These are phyloP conservation scores for Fusarium liriodendri DNA, from an alignment of 2,329 filamentous ascomycete species.

Conservation along the genomic window DNA sequence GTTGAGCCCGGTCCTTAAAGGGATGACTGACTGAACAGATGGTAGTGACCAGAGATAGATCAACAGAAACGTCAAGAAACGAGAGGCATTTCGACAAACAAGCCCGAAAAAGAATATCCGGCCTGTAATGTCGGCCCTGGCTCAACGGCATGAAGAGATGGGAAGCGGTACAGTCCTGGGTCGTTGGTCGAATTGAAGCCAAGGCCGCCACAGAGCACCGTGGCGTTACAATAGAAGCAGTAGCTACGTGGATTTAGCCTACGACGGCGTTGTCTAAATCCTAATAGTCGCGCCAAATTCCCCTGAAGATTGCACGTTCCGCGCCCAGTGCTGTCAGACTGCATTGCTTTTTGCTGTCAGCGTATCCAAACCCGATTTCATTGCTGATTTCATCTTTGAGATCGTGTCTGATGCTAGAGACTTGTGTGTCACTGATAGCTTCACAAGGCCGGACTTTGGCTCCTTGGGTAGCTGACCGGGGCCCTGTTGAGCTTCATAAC, in stretches of 20 bases:
- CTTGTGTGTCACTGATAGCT: neutral
- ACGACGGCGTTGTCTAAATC: neutral
- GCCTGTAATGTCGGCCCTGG: neutral
- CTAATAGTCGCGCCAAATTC: neutral
- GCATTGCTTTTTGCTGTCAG: neutral
- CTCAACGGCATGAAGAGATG: neutral
- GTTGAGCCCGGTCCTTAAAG: neutral
- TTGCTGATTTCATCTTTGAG: neutral
- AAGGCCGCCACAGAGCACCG: neutral
- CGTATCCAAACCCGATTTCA: neutral
- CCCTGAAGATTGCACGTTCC: neutral
- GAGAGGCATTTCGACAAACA: neutral
- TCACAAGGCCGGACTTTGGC: neutral
- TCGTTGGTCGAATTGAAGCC: neutral
- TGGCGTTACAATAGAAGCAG: neutral
- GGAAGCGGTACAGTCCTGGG: neutral
- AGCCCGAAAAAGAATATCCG: neutral
- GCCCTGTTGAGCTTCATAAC: neutral
- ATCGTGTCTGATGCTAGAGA: neutral
- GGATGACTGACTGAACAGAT: neutral
- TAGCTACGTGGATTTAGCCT: neutral
- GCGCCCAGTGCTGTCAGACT: neutral
- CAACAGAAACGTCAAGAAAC: neutral
- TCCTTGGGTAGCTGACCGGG: neutral
- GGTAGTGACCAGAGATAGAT: neutral